Evolutionary conservation across 225 moss, liverwort and hornwort species (phyloP), one percentile per base, ranked within the genome.

Genomic region (Pseudoscleropodium purum): DNA sequence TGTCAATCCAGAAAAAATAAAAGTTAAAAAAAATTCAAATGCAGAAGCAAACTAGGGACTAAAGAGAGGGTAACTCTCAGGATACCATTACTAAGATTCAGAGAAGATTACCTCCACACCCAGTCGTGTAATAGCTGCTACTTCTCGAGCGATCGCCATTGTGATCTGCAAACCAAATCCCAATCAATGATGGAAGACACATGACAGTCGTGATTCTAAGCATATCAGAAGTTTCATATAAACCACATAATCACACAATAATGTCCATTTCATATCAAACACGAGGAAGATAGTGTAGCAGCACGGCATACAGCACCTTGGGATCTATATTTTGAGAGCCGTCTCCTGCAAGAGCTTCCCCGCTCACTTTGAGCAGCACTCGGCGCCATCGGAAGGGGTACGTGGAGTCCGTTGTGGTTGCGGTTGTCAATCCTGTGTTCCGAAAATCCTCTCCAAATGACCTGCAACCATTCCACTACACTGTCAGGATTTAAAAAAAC

Each of bases 81-180:
- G 10, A 56, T 79, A 79, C 6, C 37, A 57, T 8, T 41, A 41
- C 29, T 41, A 19, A 39, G 10, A 49, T 13, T 39, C 27, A 57
- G 34, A 86, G 17, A 82, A 77, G 11, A 61, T 79, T 92, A 98
- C 98, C 95, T 98, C 97, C 83, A 98, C 92, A 60, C 98, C 98
- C 66, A 96, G 90, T 62, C 98, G 97, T 86, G 96, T 95, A 73
- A 96, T 98, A 57, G 95, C 93, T 57, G 98, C 98, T 82, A 98
- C 98, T 93, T 98, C 98, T 86, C 96, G 93, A 30, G 98, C 94
- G 79, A 98, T 98, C 52, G 98, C 95, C 97, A 97, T 98, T 27
- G 97, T 98, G 69, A 98, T 93, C 98, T 98, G 91, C 89, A 56
- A 74, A 54, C 47, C 75, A 79, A 34, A 68, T 60, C 41, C 78